Conservation (phyloP, 441 rosid genomes). For the Melastoma candidum region DNA sequence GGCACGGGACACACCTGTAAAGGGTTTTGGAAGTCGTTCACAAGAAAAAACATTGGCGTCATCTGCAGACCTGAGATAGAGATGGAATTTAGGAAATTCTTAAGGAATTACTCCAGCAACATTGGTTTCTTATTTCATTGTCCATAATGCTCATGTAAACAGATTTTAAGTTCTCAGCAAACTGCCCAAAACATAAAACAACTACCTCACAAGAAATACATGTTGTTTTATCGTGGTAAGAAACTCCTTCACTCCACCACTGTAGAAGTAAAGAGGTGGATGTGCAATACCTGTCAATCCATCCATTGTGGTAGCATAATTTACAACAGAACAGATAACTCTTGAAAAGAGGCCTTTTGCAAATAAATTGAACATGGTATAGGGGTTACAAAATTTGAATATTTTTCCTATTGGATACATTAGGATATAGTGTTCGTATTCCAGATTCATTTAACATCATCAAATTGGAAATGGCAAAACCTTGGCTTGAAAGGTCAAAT, state of each 20-base stretch:
- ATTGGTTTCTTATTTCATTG: no score
- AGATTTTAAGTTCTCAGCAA: conserved; percentile 3
- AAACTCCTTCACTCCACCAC: conserved; percentile 90
- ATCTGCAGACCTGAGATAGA: conserved; percentile 64
- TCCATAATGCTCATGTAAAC: no score
- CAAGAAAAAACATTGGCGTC: conserved; percentile 86
- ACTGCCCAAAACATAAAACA: conserved; percentile 10
- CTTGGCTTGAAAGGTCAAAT: no score
- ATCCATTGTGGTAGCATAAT: no score
- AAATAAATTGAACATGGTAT: neutral
- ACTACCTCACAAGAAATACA: conserved; percentile 79
- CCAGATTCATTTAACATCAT: no score
- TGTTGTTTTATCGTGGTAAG: conserved; percentile 82
- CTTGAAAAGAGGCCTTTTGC: neutral
- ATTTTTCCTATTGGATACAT: no score
- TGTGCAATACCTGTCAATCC: conserved; percentile 70
- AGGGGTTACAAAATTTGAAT: no score
- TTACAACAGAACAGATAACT: no score
- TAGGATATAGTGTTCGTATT: no score
- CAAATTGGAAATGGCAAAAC: no score
- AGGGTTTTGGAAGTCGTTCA: conserved; percentile 84
- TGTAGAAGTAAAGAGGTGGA: conserved; percentile 94
- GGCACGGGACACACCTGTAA: conserved; percentile 52
- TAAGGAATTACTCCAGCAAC: neutral
- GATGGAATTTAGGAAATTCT: conserved; percentile 14